Base-by-base conservation (phyloP, 2,329 filamentous ascomycete genomes). In the Microdochium trichocladiopsis region DNA sequence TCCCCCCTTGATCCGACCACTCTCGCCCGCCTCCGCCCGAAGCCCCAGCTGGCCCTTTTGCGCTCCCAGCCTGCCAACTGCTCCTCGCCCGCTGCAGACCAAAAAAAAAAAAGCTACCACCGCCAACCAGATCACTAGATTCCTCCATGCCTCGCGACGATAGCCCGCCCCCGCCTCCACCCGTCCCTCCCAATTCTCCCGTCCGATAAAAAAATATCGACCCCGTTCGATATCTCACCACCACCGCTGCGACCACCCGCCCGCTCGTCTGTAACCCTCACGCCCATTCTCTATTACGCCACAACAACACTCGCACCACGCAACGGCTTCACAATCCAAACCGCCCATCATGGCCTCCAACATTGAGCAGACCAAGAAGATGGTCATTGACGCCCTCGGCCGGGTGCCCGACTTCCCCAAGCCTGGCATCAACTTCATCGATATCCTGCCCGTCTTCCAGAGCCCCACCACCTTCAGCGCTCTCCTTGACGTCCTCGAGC, bases 381-480 rank as follows among this genome's bases (percentile, higher is more conserved):
- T 72, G 79, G 92, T 78, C 78, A 73, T 84, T 66, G 72, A 74
- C 60, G 82, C 87, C 55, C 82, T 97, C 61, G 88, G 89, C 71
- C 86, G 91, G 70, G 95, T 90, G 75, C 83, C 85, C 65, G 90
- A 97, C 78, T 97, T 96, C 75, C 93, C 93, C 54, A 86, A 87
- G 59, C 85, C 88, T 47, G 93, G 94, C 69, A 93, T 99, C 67
- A 80, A 95, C 64, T 99, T 99, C 73, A 90, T 96, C 76, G 94
- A 99, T 69, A 97, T 99, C 73, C 86, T 99, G 71, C 94, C 94
- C 56, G 86, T 97, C 67, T 97, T 99, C 77, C 84, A 89, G 68
- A 80, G 90, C 66, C 84, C 86, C 52, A 66, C 70, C 50, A 78
- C 88, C 56, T 93, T 96, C 74, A 77, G 81, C 60, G 79, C 83